Evolutionary conservation across 2,329 filamentous ascomycete species (phyloP), one percentile per base, ranked within the genome.

Genomic region (Colletotrichum sp.): DNA sequence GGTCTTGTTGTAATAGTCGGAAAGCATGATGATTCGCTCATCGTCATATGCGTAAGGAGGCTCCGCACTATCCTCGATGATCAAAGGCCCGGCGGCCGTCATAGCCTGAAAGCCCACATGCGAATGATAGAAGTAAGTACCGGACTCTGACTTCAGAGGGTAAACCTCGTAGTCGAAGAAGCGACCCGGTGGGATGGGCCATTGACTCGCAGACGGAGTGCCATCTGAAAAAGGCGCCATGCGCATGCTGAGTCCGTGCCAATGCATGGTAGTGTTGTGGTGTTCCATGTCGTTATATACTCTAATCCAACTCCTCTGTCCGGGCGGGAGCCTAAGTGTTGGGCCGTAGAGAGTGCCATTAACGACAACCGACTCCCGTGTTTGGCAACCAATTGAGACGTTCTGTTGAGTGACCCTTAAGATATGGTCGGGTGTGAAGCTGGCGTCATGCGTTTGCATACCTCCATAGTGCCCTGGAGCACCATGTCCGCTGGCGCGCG

Each of bases 101-200:
- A 90, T 82, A 0, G 90, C 89, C 79, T 94, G 92, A 74, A 93
- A 90, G 0, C 88, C 91, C 19, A 94, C 86, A 76, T 94, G 93
- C 0, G 92, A 93, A 80, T 94, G 92, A 79, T 94, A 94, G 80
- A 92, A 93, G 79, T 93, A 94, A 0, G 91, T 91, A 6, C 92
- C 93, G 0, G 90, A 88, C 70, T 91, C 88, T 8, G 88, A 89
- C 2, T 81, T 59, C 5, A 88, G 82, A 0, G 91, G 88, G 19
- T 86, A 86, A 5, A 94, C 83, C 79, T 94, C 91, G 80, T 94
- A 94, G 83, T 94, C 93, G 81, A 94, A 94, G 83, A 90, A 94
- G 74, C 90, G 87, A 1, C 85, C 82, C 0, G 91, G 87, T 0
- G 90, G 88, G 48, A 94, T 93, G 0, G 92, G 91, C 92, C 92